phyloP scores from a whole-genome alignment of 371 early-diverging fungal species.

The Mucor saturninus region DNA sequence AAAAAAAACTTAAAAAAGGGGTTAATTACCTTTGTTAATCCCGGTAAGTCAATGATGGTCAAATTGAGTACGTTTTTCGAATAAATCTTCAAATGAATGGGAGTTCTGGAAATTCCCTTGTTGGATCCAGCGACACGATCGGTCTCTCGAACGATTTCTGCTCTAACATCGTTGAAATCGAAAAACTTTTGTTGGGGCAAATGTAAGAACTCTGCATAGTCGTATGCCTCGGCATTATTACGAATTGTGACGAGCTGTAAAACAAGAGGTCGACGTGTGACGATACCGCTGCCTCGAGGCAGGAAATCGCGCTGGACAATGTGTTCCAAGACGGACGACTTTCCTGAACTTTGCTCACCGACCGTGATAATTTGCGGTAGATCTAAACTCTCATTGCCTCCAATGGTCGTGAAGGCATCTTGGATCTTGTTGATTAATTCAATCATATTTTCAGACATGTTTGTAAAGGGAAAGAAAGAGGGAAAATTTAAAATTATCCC shows the following conservation, averaged over 20 bases:
- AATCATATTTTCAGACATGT: conserved; percentile 46
- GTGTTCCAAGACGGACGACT: conserved; percentile 91
- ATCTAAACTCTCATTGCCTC: conserved; percentile 76
- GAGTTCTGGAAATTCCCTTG: conserved; percentile 83
- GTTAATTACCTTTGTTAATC: conserved; percentile 79
- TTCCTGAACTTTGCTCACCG: conserved; percentile 90
- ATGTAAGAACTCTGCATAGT: conserved; percentile 81
- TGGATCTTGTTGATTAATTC: conserved; percentile 90
- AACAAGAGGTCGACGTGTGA: conserved; percentile 93
- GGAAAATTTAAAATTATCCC: neutral
- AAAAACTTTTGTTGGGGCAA: conserved; percentile 75
- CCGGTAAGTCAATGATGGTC: conserved; percentile 94
- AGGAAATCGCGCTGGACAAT: conserved; percentile 91
- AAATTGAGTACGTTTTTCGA: conserved; percentile 85
- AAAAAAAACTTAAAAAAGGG: neutral
- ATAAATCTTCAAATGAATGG: conserved; percentile 89
- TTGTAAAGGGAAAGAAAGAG: neutral
- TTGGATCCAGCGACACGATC: conserved; percentile 83
- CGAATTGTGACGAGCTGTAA: conserved; percentile 83
- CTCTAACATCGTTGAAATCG: conserved; percentile 80
- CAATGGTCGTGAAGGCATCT: conserved; percentile 88
- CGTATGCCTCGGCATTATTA: conserved; percentile 31
- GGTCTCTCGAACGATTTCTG: conserved; percentile 90
- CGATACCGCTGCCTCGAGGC: conserved; percentile 92
- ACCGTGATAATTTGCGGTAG: conserved; percentile 92